A percentile compares a stretch with the other conserved stretches of the same genome.
Evolutionary conservation across 108 stramenopile species (phyloP).

Genomic region (Asterionellopsis glacialis): DNA sequence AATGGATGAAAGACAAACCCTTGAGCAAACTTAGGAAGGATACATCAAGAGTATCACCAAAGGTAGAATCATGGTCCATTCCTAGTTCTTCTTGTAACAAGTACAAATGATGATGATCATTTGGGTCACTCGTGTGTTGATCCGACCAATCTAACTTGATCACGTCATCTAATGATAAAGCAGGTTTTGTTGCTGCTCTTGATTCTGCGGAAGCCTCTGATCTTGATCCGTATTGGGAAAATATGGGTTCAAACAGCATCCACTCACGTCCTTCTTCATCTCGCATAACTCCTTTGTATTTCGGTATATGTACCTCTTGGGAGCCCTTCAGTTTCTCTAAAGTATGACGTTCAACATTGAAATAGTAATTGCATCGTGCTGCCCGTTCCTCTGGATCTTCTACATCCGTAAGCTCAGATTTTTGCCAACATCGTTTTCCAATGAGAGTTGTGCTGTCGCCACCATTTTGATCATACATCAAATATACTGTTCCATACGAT

Average conservation of each 20-base stretch:
- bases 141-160: conserved; percentile 44
- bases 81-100: conserved; percentile 37
- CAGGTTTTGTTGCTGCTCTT: conserved; percentile 11
- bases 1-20: conserved; percentile 43
- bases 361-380: conserved; percentile 61
- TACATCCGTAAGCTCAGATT: conserved; percentile 37
- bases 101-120: conserved; percentile 35
- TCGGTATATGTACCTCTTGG: conserved; percentile 26
- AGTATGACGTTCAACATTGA: conserved; percentile 67
- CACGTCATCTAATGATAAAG: conserved; percentile 44
- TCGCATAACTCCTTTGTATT: conserved; percentile 21
- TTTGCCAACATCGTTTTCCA: conserved; percentile 71
- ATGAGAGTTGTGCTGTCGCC: conserved; percentile 22
- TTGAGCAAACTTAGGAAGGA: conserved; percentile 37
- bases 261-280: conserved; percentile 44
- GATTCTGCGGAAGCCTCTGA: not conserved
- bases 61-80: conserved; percentile 30
- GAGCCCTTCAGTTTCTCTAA: conserved; percentile 41
- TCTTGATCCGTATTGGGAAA: not conserved
- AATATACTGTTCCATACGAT: conserved; percentile 62
- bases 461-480: conserved; percentile 9
- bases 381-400: conserved; percentile 8
- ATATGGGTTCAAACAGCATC: conserved; percentile 56
- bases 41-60: conserved; percentile 52
- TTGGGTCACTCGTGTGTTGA: conserved; percentile 15